Conservation (phyloP, 176 grass and related monocot species). For the Avena eriantha region DNA sequence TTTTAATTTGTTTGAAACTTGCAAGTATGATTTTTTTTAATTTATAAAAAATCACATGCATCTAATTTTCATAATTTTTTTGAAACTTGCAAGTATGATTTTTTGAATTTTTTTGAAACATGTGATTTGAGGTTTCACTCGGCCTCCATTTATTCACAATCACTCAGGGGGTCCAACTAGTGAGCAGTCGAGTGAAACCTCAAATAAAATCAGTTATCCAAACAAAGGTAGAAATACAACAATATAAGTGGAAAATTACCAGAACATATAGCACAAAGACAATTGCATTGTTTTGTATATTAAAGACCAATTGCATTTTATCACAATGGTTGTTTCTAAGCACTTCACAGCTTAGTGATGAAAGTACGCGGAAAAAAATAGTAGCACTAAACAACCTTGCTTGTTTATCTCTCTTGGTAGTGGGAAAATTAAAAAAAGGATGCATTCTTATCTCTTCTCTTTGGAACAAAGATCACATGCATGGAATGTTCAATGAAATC, state of each 20-base stretch:
- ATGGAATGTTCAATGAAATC: constrained; percentile 44
- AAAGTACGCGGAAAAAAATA: neutral
- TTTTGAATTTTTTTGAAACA: too few species aligned
- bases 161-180: too few species aligned
- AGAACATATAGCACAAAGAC: neutral
- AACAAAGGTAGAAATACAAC: neutral
- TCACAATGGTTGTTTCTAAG: neutral
- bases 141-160: too few species aligned
- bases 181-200: neutral
- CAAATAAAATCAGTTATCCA: neutral
- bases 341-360: neutral
- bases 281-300: neutral
- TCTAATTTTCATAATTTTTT: too few species aligned
- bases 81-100: too few species aligned
- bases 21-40: too few species aligned
- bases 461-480: constrained; percentile 37
- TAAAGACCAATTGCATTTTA: neutral
- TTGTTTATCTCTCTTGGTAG: constrained; percentile 21
- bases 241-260: neutral
- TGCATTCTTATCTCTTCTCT: constrained; percentile 43
- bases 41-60: too few species aligned
- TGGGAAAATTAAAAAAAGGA: constrained; percentile 36
- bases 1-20: too few species aligned
- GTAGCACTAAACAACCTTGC: neutral
- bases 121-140: too few species aligned